A percentile compares a stretch with the other conserved stretches of the same genome.
Conservation (phyloP, 176 grass and related monocot genomes). For the Cocos nucifera region DNA sequence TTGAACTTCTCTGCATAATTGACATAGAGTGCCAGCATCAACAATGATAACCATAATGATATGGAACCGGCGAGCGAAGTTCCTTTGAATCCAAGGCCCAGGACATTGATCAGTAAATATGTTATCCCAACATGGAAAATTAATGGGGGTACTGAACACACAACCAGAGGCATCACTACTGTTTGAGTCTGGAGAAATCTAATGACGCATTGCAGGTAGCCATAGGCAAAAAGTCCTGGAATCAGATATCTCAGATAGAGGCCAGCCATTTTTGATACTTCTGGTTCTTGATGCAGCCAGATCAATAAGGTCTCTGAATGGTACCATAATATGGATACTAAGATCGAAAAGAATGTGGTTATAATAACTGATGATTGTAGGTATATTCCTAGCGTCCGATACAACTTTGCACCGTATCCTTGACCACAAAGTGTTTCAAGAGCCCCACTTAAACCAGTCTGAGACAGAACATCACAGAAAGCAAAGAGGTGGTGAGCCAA, state of each 20-base stretch:
- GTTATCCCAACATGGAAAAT: slow-evolving; percentile 41
- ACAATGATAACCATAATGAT: slow-evolving; percentile 26
- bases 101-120: slow-evolving; percentile 41
- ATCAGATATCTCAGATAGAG: slow-evolving; percentile 42
- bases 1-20: slow-evolving; percentile 26
- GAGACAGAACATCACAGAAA: not conserved
- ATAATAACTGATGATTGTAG: slow-evolving; percentile 69
- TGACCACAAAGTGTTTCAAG: slow-evolving; percentile 93
- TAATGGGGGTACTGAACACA: slow-evolving; percentile 53
- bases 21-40: slow-evolving; percentile 54
- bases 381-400: slow-evolving; percentile 67
- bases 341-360: slow-evolving; percentile 26
- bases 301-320: slow-evolving; percentile 58
- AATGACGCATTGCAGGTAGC: slow-evolving; percentile 54
- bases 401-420: slow-evolving; percentile 51
- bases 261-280: slow-evolving; percentile 43
- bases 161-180: slow-evolving; percentile 43
- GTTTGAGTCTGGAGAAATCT: slow-evolving; percentile 85
- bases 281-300: slow-evolving; percentile 45
- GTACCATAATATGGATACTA: slow-evolving; percentile 57
- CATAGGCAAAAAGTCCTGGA: slow-evolving; percentile 59
- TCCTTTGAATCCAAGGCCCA: slow-evolving; percentile 46
- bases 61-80: slow-evolving; percentile 42
- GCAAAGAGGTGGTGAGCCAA: no score
- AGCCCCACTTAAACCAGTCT: slow-evolving; percentile 69